These are phyloP conservation scores for Coniochaeta ligniaria DNA, from an alignment of 2,329 filamentous ascomycete genomes.

Conservation along the genomic window DNA sequence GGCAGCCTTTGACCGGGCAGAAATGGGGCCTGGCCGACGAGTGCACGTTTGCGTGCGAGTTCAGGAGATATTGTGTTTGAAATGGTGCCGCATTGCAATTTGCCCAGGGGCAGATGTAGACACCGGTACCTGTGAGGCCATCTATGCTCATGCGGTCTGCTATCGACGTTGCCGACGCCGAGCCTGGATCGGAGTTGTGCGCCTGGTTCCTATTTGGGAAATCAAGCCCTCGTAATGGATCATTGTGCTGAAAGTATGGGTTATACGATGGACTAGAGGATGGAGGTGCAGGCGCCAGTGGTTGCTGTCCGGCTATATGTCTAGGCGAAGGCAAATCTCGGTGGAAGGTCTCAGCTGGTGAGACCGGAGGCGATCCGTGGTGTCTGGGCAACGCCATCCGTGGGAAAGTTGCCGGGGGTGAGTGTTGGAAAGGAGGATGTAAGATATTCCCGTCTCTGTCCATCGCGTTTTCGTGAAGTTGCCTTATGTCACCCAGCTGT, in stretches of 20 bases:
- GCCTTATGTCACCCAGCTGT: slow-evolving; percentile 22
- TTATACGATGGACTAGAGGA: slow-evolving; percentile 7
- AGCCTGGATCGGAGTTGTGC: slow-evolving; percentile 24
- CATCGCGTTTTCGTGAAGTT: slow-evolving; percentile 13
- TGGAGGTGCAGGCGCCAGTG: slow-evolving; percentile 11
- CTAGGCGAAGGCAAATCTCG: slow-evolving; percentile 39
- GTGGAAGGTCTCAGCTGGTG: slow-evolving; percentile 36
- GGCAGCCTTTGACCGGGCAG: slow-evolving; percentile 54
- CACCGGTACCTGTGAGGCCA: slow-evolving; percentile 46
- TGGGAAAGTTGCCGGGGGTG: slow-evolving; percentile 24
- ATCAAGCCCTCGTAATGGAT: slow-evolving; percentile 29
- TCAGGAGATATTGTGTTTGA: slow-evolving; percentile 69
- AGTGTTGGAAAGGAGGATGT: slow-evolving; percentile 20
- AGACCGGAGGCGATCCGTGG: slow-evolving; percentile 40
- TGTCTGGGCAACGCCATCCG: slow-evolving; percentile 20
- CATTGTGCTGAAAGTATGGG: slow-evolving; percentile 22
- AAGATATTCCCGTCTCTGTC: slow-evolving; percentile 18
- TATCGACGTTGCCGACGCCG: slow-evolving; percentile 32
- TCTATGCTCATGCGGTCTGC: slow-evolving; percentile 53
- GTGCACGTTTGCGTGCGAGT: slow-evolving; percentile 71
- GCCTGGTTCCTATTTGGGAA: slow-evolving; percentile 39
- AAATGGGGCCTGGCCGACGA: slow-evolving; percentile 60
- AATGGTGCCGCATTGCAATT: slow-evolving; percentile 69
- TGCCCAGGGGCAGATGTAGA: slow-evolving; percentile 49
- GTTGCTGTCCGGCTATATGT: slow-evolving; percentile 24